Evolutionary conservation across 768 basidiomycete species (phyloP), one percentile per base, ranked within the genome.

Genomic region (Boletus edulis): DNA sequence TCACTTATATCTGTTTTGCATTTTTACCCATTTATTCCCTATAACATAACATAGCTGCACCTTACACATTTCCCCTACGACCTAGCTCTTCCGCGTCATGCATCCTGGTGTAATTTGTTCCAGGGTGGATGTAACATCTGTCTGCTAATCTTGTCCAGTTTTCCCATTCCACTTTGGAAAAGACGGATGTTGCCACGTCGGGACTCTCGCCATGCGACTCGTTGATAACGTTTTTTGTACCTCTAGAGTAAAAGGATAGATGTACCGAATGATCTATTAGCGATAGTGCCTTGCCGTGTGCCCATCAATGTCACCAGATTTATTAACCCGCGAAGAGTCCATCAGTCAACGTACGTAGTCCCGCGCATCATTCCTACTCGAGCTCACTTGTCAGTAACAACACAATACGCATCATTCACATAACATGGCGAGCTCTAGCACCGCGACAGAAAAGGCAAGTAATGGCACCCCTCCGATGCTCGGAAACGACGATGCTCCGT

Each of bases 21-120:
- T 62, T 49, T 53, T 66, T 46, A 52, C 40, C 45, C 56, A 57
- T 59, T 54, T 59, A 53, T 40, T 18, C 37, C 15, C 40, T 9
- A 29, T 29, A 29, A 17, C 40, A 54, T 65, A 66, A 14, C 57
- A 65, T 67, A 67, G 38, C 12, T 54, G 50, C 57, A 51, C 48
- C 18, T 37, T 48, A 60, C 18, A 45, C 50, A 27, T 54, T 50
- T 40, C 20, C 37, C 20, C 37, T 46, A 29, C 40, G 15, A 53
- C 31, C n/a, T 53, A 13, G 39, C 43, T 45, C 18, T 27, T 17
- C 13, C 32, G 10, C 12, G 35, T 46, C 37, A 34, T 40, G 37
- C 41, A 38, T 29, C 51, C 49, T 31, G 52, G 39, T 49, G 37
- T 49, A 49, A 47, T 49, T 31, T 48, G 32, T 17, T 45, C 44